A percentile compares a stretch with the other conserved stretches of the same genome.
Evolutionary conservation across 2,329 filamentous ascomycete genomes (phyloP).

Genomic region (Fusarium xylarioides): DNA sequence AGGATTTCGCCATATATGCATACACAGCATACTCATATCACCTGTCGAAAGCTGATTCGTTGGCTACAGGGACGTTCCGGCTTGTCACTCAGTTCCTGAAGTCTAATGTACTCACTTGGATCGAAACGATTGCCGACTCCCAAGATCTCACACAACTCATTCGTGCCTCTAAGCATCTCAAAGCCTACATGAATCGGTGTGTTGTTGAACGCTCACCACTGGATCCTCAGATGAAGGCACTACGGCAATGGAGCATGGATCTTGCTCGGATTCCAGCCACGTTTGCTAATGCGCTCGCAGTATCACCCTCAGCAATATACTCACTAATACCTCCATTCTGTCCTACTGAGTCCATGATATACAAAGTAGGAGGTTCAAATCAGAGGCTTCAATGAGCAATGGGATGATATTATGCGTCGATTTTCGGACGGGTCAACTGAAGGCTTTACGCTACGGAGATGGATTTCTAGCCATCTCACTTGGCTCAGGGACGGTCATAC

Average conservation of each 20-base stretch:
- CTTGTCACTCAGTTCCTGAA: slow-evolving; percentile 45
- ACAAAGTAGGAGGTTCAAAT: slow-evolving; percentile 14
- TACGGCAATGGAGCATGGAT: slow-evolving; percentile 45
- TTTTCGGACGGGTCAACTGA: slow-evolving; percentile 38
- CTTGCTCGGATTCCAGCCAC: slow-evolving; percentile 44
- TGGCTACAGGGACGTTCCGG: slow-evolving; percentile 33
- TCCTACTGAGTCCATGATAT: slow-evolving; percentile 41
- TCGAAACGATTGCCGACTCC: slow-evolving; percentile 42
- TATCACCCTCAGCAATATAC: slow-evolving; percentile 45
- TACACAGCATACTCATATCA: slow-evolving; percentile 48
- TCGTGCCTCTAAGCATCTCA: slow-evolving; percentile 28
- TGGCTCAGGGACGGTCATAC: slow-evolving; percentile 28
- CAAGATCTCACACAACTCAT: slow-evolving; percentile 26
- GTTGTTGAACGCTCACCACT: slow-evolving; percentile 24
- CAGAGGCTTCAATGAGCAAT: slow-evolving; percentile 29
- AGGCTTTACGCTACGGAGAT: slow-evolving; percentile 39
- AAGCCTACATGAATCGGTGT: slow-evolving; percentile 32
- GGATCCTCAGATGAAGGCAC: slow-evolving; percentile 20
- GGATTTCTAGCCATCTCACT: slow-evolving; percentile 43
- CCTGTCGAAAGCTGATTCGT: slow-evolving; percentile 40
- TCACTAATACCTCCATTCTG: slow-evolving; percentile 46
- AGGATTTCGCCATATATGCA: slow-evolving; percentile 44
- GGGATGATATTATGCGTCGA: slow-evolving; percentile 48
- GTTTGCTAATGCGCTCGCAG: slow-evolving; percentile 42
- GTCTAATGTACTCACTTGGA: slow-evolving; percentile 50